Evolutionary conservation across 257 asterid species (phyloP).

Genomic region (Solanum piurae): DNA sequence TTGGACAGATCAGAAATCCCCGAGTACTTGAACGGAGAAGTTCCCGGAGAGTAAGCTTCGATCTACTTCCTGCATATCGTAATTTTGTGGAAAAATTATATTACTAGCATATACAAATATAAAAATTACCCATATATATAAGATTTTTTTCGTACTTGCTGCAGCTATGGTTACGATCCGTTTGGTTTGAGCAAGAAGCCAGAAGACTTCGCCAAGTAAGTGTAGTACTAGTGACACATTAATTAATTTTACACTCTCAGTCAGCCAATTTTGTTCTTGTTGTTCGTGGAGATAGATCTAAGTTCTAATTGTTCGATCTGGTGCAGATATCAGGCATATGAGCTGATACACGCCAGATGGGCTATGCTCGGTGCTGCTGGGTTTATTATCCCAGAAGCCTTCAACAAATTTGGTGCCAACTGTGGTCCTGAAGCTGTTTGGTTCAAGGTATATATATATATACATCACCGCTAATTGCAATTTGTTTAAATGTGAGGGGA

Average conservation of each 20-base stretch:
- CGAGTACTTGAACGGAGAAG: conserved; percentile 88
- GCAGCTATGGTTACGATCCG: conserved; percentile 95
- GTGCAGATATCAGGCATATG: conserved; percentile 75
- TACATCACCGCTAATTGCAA: background rate
- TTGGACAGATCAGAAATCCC: conserved; percentile 97
- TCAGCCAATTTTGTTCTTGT: background rate
- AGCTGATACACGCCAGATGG: conserved; percentile 92
- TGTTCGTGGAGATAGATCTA: background rate
- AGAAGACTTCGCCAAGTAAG: conserved; percentile 76
- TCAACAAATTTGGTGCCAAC: conserved; percentile 86
- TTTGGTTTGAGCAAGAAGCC: conserved; percentile 98
- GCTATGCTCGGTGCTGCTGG: conserved; percentile 99
- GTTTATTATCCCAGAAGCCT: conserved; percentile 85
- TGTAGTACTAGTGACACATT: background rate
- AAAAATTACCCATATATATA: background rate
- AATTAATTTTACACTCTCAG: background rate
- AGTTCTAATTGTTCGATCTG: background rate
- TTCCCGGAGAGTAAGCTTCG: conserved; percentile 79
- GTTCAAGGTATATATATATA: conserved; percentile 68
- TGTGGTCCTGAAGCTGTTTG: conserved; percentile 99
- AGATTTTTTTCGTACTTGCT: background rate
- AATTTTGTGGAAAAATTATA: background rate
- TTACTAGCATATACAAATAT: background rate
- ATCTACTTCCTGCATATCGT: background rate
- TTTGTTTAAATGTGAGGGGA: background rate